Percentiles rank a stretch among this genome's conserved stretches.
phyloP scores from a whole-genome alignment of 2,329 filamentous ascomycete species.

The Verticillium albo-atrum region DNA sequence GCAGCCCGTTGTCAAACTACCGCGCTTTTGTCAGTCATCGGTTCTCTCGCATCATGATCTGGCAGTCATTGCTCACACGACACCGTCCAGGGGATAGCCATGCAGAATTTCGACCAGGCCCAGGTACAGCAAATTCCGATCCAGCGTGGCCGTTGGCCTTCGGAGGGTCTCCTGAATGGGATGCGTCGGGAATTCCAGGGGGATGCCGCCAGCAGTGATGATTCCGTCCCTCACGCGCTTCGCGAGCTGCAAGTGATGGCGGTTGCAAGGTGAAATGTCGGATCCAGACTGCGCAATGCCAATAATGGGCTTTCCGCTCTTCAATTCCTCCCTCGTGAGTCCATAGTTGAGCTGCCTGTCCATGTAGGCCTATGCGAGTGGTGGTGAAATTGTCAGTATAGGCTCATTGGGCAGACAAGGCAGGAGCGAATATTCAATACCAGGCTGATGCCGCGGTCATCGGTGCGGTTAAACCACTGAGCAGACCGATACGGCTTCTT shows the following conservation, averaged over 20 bases:
- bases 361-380: slow-evolving; percentile 37
- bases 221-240: slow-evolving; percentile 47
- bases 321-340: slow-evolving; percentile 42
- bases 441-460: slow-evolving; percentile 7
- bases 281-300: slow-evolving; percentile 48
- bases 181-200: slow-evolving; percentile 47
- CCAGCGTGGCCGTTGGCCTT: slow-evolving; percentile 42
- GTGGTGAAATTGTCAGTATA: background rate
- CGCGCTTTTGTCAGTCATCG: background rate
- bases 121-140: slow-evolving; percentile 44
- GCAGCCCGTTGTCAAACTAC: slow-evolving; percentile 39
- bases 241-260: slow-evolving; percentile 42
- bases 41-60: background rate
- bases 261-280: slow-evolving; percentile 45
- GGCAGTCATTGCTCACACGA: slow-evolving; percentile 24
- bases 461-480: slow-evolving; percentile 10
- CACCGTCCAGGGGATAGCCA: slow-evolving; percentile 44
- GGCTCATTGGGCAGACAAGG: background rate
- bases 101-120: slow-evolving; percentile 41
- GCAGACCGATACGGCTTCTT: slow-evolving; percentile 4
- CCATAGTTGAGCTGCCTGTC: slow-evolving; percentile 47
- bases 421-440: background rate
- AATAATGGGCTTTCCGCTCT: slow-evolving; percentile 44
- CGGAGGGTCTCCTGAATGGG: slow-evolving; percentile 45
- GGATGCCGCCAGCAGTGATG: slow-evolving; percentile 40